A percentile compares a stretch with the other conserved stretches of the same genome.
Evolutionary conservation across 495 filamentous ascomycete species (phyloP).

Genomic region (Neurospora sp.): DNA sequence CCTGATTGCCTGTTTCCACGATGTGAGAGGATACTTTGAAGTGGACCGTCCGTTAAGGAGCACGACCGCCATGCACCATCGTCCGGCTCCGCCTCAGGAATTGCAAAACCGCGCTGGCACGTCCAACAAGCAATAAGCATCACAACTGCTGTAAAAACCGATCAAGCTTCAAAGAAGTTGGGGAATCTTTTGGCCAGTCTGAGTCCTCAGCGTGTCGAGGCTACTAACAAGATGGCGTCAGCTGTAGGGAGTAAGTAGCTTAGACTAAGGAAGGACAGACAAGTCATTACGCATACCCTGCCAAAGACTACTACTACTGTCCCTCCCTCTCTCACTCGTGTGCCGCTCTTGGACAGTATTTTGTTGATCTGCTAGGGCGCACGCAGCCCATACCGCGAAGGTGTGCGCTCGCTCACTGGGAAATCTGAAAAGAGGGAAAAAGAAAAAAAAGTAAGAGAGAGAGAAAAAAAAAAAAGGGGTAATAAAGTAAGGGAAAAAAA

Average conservation of each 20-base stretch:
- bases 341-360: neutral
- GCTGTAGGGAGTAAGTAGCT: neutral
- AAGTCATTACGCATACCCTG: neutral
- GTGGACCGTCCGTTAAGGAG: neutral
- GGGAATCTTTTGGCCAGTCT: neutral
- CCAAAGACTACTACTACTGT: neutral
- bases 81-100: neutral
- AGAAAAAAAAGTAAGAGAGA: neutral
- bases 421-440: neutral
- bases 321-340: neutral
- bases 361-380: neutral
- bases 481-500: neutral
- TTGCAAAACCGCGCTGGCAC: neutral
- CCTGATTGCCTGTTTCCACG: neutral
- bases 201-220: neutral
- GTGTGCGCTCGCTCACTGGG: neutral
- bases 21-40: neutral
- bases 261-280: neutral
- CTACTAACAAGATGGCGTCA: neutral
- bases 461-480: neutral
- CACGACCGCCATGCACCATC: neutral
- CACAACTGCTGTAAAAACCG: no score
- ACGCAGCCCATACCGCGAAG: neutral
- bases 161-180: neutral
- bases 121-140: neutral